Evolutionary conservation across 176 grass and related monocot species (phyloP), one percentile per base, ranked within the genome.

Genomic region (Urochloa ruziziensis): DNA sequence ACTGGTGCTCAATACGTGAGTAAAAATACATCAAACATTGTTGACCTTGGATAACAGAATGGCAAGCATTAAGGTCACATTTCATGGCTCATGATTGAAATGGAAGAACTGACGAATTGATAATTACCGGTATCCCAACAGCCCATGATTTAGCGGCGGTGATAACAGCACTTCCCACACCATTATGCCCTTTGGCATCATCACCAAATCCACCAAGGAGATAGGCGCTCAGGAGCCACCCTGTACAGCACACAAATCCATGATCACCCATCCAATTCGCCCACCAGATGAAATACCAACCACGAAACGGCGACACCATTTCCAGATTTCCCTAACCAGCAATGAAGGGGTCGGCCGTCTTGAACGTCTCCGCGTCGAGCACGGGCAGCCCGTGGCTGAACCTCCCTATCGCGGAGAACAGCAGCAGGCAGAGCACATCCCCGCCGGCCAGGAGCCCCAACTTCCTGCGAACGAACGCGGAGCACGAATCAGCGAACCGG

Each of bases 191-290:
- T 83, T 90, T 99, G 0, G 87, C 96, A 42, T 96, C 93, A 81
- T 99, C 91, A 4, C 93, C 91, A 75, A 94, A 96, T 74, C 80
- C 93, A 72, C 93, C 93, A 51, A 99, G 87, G 73, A 99, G 58
- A 80, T 96, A 99, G 39, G 89, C 91, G 78, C 91, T 87, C 12
- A 99, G 85, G 59, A 99, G 47, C 96, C 96, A 99, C 32, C 96
- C 93, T 95, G 74, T 75, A 69, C n/a, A 82, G 77, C 21, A 37
- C 85, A 27, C 19, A 29, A 65, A 28, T 5, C 60, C 6, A 10
- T 84, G 29, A 82, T 64, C 23, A 65, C 8, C n/a, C 39, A 56
- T 40, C 42, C 28, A 47, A 65, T 67, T 69, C 74, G n/a, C 47
- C 19, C 14, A 80, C 37, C 6, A 25, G 1, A 62, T 5, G 32